Conservation (phyloP, 1,139 yeast genomes). For the Petasospora rhodanensis region DNA sequence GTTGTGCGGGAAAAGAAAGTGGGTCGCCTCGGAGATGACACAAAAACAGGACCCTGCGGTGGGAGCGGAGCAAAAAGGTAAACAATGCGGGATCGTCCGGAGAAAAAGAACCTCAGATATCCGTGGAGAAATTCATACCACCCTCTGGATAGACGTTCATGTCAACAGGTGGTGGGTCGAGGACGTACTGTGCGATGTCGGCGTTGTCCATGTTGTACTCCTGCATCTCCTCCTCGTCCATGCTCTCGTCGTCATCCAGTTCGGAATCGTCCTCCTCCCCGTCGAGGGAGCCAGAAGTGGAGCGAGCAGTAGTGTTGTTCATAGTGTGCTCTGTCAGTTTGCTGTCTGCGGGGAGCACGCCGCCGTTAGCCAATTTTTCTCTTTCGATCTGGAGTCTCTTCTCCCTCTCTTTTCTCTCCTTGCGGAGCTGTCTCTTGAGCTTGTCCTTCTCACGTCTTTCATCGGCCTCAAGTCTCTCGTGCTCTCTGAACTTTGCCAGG, state of each 20-base stretch:
- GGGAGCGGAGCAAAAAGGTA: too few species aligned
- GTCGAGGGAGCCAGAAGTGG: neutral
- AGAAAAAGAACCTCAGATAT: constrained; percentile 1
- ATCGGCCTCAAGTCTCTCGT: constrained; percentile 23
- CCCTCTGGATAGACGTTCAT: constrained; percentile 3
- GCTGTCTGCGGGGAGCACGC: too few species aligned
- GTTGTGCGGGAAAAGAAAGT: too few species aligned
- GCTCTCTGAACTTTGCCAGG: constrained; percentile 60
- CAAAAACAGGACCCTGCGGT: too few species aligned
- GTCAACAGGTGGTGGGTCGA: constrained; percentile 5
- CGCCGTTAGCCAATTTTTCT: too few species aligned
- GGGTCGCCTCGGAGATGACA: too few species aligned
- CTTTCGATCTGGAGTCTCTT: constrained; percentile 1
- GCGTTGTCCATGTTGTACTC: constrained; percentile 15
- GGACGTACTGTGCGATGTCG: constrained; percentile 11
- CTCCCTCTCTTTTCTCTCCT: constrained; percentile 18
- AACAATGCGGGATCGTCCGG: too few species aligned
- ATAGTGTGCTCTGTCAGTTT: too few species aligned
- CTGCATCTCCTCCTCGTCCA: constrained; percentile 17
- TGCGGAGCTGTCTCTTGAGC: constrained; percentile 19
- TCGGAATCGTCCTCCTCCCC: constrained; percentile 3
- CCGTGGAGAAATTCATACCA: constrained; percentile 1
- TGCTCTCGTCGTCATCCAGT: constrained; percentile 5
- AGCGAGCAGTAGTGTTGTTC: too few species aligned
- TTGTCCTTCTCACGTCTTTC: constrained; percentile 23